Conservation (phyloP, 2,329 filamentous ascomycete genomes). For the Plectosphaerella sp. region DNA sequence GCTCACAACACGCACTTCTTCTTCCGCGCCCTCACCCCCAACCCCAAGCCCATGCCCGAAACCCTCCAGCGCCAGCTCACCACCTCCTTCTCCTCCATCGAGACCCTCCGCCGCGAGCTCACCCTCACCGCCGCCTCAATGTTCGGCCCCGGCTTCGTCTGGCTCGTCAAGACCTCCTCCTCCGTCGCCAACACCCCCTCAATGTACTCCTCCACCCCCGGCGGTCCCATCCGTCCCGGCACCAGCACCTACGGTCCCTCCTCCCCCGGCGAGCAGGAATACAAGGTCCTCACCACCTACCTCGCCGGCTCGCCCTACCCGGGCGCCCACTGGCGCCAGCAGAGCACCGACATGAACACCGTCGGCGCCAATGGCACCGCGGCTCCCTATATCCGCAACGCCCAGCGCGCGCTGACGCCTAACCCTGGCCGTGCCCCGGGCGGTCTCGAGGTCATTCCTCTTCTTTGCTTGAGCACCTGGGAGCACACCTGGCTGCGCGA, state of each 20-base stretch:
- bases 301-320: constrained; percentile 85
- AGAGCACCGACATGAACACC: constrained; percentile 67
- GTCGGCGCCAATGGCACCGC: constrained; percentile 34
- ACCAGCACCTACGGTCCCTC: constrained; percentile 92
- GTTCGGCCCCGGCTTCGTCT: constrained; percentile 97
- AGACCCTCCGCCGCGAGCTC: constrained; percentile 77
- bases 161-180: constrained; percentile 67
- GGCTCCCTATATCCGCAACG: constrained; percentile 30
- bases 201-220: constrained; percentile 78
- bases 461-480: constrained; percentile 94
- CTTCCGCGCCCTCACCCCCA: constrained; percentile 53
- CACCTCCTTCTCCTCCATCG: constrained; percentile 73
- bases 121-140: constrained; percentile 77
- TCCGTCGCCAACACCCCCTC: constrained; percentile 59
- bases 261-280: constrained; percentile 89
- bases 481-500: constrained; percentile 89
- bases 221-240: constrained; percentile 72
- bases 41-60: constrained; percentile 48
- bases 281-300: constrained; percentile 81
- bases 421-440: constrained; percentile 50
- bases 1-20: constrained; percentile 88
- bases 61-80: constrained; percentile 56
- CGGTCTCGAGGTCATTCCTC: constrained; percentile 64
- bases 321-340: constrained; percentile 74
- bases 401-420: constrained; percentile 16